Conservation (phyloP, 371 early-diverging fungal genomes). For the Lichtheimia corymbifera region DNA sequence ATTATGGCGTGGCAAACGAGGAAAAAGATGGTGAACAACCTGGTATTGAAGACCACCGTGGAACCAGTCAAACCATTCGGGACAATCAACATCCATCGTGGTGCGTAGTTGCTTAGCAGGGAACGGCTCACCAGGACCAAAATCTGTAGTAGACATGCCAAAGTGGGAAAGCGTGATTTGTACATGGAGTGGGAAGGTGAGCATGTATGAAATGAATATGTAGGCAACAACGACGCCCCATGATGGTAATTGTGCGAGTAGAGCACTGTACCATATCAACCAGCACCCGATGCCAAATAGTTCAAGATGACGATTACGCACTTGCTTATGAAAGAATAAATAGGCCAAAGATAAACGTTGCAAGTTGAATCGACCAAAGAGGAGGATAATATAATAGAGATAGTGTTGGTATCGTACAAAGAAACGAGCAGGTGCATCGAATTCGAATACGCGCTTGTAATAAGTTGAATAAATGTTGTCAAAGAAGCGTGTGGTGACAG, state of each 20-base stretch:
- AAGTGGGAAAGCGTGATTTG: constrained; percentile 96
- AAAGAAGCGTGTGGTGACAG: constrained; percentile 81
- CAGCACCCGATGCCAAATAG: constrained; percentile 70
- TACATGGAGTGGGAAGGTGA: constrained; percentile 87
- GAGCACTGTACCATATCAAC: constrained; percentile 76
- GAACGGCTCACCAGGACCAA: constrained; percentile 75
- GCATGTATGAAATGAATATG: constrained; percentile 77
- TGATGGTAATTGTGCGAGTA: constrained; percentile 71
- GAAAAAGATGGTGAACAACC: constrained; percentile 95
- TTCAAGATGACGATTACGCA: constrained; percentile 77
- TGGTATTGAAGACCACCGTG: constrained; percentile 97
- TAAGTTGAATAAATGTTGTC: constrained; percentile 90
- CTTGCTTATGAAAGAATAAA: constrained; percentile 59
- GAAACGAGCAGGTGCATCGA: constrained; percentile 75
- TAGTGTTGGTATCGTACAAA: constrained; percentile 84
- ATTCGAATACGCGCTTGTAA: constrained; percentile 78
- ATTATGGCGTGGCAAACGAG: constrained; percentile 90
- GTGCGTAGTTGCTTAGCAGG: constrained; percentile 87
- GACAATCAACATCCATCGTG: constrained; percentile 97
- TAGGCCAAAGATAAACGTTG: constrained; percentile 77
- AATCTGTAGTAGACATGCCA: constrained; percentile 89
- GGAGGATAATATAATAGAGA: constrained; percentile 82
- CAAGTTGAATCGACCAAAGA: constrained; percentile 92
- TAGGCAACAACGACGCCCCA: constrained; percentile 67
- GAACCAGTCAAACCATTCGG: constrained; percentile 94